Evolutionary conservation across 2,329 filamentous ascomycete genomes (phyloP), one percentile per base, ranked within the genome.

Genomic region (Microsporum audouinii): DNA sequence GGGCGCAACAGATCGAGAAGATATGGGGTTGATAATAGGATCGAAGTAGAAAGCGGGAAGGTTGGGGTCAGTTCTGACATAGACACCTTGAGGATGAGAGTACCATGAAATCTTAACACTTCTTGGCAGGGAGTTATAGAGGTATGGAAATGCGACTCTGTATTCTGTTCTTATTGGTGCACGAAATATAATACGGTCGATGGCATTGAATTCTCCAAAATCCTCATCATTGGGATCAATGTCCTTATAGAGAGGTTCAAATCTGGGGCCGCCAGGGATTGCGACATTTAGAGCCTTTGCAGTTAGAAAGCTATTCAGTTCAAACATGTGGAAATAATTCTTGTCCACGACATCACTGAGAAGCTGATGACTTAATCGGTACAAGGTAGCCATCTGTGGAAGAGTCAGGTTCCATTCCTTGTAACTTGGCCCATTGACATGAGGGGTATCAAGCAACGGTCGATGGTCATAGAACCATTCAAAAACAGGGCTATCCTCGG

Each of bases 141-240:
- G 80, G 72, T 88, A 96, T 0, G 94, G 94, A 72, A 89, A 97
- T 0, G 91, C 91, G 49, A 99, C 94, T 53, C 92, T 86, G 70
- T 95, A 96, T 75, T 99, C 94, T 6, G 92, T 99, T 67, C 92
- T 86, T 66, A 97, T 95, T 0, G 92, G 91, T 55, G 88, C 87
- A 66, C 94, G 88, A 81, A 99, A 99, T 67, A 99, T 99, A 75
- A 99, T 99, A 67, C 95, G 89, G 71, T 99, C 94, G 68, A 99
- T 99, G 38, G 94, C 94, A 71, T 99, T 99, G 81, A 99, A 99
- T 75, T 99, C 94, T 75, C 94, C 94, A 75, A 99, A 99, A 71
- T 99, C 94, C 74, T 99, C 94, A 67, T 97, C 92, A 68, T 99
- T 99, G 1, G 94, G 94, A 73, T 99, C 91, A 63, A 99, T 91